A percentile compares a stretch with the other conserved stretches of the same genome.
Conservation (phyloP, 176 grass and related monocot genomes). For the Otatea glauca region DNA sequence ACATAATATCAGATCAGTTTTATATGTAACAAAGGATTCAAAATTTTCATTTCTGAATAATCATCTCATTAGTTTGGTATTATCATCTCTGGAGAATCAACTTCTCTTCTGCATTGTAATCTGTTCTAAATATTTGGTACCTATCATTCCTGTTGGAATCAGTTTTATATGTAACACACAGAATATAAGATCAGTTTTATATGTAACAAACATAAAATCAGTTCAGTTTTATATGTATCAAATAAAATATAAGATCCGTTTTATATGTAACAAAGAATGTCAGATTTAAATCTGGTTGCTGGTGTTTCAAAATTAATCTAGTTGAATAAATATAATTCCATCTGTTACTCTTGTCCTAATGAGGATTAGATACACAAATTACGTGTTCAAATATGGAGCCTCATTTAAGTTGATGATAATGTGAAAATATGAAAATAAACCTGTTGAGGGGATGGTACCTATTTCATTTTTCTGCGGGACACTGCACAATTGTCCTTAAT, state of each 20-base stretch:
- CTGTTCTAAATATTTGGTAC: not conserved
- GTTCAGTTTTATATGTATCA: not conserved
- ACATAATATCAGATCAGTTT: not conserved
- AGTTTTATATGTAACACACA: not conserved
- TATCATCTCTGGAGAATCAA: not conserved
- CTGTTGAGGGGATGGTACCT: not conserved
- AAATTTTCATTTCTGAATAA: slow-evolving; percentile 12
- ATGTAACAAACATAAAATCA: too few relatives aligned
- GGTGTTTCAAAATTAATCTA: not conserved
- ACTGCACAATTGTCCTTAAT: not conserved
- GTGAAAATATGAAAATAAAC: not conserved
- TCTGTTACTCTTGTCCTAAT: not conserved
- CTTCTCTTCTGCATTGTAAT: not conserved
- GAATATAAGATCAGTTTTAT: not conserved
- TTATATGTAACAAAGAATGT: not conserved
- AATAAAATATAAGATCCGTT: not conserved
- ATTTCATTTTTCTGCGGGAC: not conserved
- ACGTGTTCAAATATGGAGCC: not conserved
- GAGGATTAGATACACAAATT: not conserved
- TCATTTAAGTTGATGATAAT: not conserved
- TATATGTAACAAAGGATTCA: not conserved
- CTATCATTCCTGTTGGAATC: not conserved
- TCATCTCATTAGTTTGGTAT: not conserved
- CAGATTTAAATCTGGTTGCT: not conserved
- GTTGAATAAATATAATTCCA: not conserved